phyloP scores from a whole-genome alignment of 441 rosid genomes.

The Adansonia gregorii region DNA sequence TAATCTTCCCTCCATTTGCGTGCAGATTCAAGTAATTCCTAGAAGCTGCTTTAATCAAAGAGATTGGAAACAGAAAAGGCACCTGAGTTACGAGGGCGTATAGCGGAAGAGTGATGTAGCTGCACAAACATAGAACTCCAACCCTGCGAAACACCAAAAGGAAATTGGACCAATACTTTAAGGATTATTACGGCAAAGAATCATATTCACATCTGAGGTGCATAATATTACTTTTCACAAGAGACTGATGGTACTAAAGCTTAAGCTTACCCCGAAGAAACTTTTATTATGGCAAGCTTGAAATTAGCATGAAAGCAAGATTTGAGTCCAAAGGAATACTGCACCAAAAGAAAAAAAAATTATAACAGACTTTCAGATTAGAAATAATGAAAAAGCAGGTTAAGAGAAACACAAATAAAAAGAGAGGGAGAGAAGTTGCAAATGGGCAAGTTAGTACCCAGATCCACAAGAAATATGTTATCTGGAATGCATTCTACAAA shows the following conservation, averaged over 20 bases:
- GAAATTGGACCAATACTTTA: background rate
- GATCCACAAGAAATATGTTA: conserved; percentile 88
- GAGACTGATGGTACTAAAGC: background rate
- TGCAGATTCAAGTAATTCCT: background rate
- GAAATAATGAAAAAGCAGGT: background rate
- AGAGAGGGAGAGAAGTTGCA: background rate
- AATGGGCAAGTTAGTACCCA: conserved; percentile 50
- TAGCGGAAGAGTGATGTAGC: conserved; percentile 94
- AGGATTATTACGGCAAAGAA: background rate
- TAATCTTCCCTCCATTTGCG: background rate
- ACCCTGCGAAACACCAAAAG: conserved; percentile 45
- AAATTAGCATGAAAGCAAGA: conserved; percentile 79
- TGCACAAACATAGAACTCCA: conserved; percentile 65
- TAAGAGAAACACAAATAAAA: too few species aligned
- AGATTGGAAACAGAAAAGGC: conserved; percentile 16
- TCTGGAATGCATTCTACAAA: conserved; percentile 87
- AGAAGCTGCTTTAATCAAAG: background rate
- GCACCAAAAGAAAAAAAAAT: conserved; percentile 27
- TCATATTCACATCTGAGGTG: background rate
- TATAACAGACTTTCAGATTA: background rate
- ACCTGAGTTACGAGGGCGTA: conserved; percentile 97
- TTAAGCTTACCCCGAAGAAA: conserved; percentile 64
- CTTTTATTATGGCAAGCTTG: conserved; percentile 53
- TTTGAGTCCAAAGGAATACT: conserved; percentile 66
- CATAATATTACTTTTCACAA: background rate